Conservation (phyloP, 345 rosid genomes). For the Eucalyptus leucophloia region DNA sequence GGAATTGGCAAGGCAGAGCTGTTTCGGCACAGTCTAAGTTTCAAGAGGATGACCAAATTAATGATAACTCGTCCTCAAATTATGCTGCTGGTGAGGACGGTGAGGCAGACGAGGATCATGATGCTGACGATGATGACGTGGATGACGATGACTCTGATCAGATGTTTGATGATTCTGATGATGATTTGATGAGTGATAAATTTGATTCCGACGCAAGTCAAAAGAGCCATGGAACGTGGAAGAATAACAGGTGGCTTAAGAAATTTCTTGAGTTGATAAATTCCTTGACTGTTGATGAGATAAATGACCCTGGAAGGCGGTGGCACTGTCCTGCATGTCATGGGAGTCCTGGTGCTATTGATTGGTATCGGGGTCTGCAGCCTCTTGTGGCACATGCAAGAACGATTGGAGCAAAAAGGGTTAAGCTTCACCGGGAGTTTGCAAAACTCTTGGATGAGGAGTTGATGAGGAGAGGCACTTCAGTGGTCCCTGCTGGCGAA, state of each 20-base stretch:
- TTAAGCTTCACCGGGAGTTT: conserved; percentile 78
- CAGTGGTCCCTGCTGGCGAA: conserved; percentile 64
- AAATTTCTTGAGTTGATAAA: conserved; percentile 56
- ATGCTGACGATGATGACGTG: conserved; percentile 28
- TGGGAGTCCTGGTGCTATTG: conserved; percentile 86
- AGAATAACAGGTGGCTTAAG: conserved; percentile 54
- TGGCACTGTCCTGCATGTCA: conserved; percentile 99
- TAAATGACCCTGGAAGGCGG: conserved; percentile 66
- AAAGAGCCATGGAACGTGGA: conserved; percentile 59
- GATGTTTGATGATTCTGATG: conserved; percentile 57
- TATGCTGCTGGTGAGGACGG: background rate
- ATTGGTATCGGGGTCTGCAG: conserved; percentile 81
- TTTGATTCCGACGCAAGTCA: conserved; percentile 79
- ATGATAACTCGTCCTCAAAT: background rate
- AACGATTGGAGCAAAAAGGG: conserved; percentile 67
- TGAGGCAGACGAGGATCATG: background rate
- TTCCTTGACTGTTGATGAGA: conserved; percentile 39
- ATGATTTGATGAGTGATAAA: conserved; percentile 69
- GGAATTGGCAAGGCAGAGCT: conserved; percentile 73
- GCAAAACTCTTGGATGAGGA: conserved; percentile 74
- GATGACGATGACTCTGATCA: conserved; percentile 20
- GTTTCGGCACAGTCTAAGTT: conserved; percentile 18
- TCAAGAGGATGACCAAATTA: conserved; percentile 5
- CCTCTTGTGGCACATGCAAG: conserved; percentile 81
- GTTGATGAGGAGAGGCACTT: conserved; percentile 53